Base-by-base conservation (phyloP, 768 basidiomycete genomes). In the Suillus weaverae region DNA sequence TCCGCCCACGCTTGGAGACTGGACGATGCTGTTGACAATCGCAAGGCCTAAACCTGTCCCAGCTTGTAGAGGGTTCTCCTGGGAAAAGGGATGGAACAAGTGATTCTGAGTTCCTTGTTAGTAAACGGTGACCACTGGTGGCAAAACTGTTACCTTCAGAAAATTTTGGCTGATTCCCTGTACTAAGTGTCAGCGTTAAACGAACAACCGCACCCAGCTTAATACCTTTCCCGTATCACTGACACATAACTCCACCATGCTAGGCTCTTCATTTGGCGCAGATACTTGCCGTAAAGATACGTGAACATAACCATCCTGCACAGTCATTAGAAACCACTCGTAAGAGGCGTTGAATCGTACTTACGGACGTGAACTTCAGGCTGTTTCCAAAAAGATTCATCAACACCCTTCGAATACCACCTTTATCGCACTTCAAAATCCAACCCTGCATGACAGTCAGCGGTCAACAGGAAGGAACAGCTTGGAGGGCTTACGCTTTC, bases 331-430 rank as follows among this genome's bases (percentile, higher is more conserved):
- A 41, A 50, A 60, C 26, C n/a, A 20, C 30, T 33, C 36, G n/a
- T 33, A 38, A 11, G 11, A n/a, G 44, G 10, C 16, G 1, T 41
- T 20, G 7, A 20, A 26, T 41, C 30, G 32, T 41, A 76, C 87
- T 36, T 71, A 92, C 93, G 51, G 85, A 81, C 36, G 95, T 97
- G 75, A 97, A 97, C 76, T 98, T 97, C 61, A 96, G 79, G 70
- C 93, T 94, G 75, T 97, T 97, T 18, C 95, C 94, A 69, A 97
- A 94, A 43, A 98, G 77, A 73, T 98, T 98, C 94, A 97, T 97
- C 66, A 97, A 75, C 14, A 97, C 88, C 33, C 96, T 85, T 36
- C 96, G 86, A 66, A 97, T 89, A 16, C 96, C 96, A 36, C 94
- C 95, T 73, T 91, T 94, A 76, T 98, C 96, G 74, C 92, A 95